Conservation (phyloP, 177 flowering plant species). For the Vitis hybrid region DNA sequence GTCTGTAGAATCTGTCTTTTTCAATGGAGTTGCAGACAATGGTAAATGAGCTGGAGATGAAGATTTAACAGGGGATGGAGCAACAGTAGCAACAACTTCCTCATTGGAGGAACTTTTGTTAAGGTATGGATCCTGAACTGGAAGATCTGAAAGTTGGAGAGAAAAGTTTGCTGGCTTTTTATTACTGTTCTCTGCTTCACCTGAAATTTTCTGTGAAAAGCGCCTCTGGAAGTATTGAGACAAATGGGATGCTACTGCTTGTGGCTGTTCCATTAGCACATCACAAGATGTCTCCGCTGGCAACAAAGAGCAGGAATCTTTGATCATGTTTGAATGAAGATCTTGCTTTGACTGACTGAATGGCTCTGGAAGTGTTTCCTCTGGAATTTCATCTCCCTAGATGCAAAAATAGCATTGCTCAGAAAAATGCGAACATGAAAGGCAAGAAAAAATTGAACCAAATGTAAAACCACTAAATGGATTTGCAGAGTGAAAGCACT, state of each 20-base stretch:
- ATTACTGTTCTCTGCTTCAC: slow-evolving; percentile 18
- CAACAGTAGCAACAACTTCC: slow-evolving; percentile 14
- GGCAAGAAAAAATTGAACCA: too few relatives aligned
- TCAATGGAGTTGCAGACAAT: slow-evolving; percentile 26
- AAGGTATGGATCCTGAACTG: slow-evolving; percentile 6
- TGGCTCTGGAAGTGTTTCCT: slow-evolving; percentile 64
- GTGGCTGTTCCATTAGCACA: slow-evolving; percentile 16
- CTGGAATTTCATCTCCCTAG: slow-evolving; percentile 78
- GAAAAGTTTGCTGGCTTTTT: slow-evolving; percentile 6
- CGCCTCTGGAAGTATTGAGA: slow-evolving; percentile 42
- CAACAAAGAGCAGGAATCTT: background rate
- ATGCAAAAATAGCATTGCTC: background rate
- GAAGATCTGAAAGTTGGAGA: slow-evolving; percentile 1
- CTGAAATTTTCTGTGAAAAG: slow-evolving; percentile 33
- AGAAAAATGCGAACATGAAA: background rate
- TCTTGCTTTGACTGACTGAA: slow-evolving; percentile 34
- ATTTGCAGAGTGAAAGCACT: too few relatives aligned
- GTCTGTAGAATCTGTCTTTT: slow-evolving; percentile 15
- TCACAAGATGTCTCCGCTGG: slow-evolving; percentile 12
- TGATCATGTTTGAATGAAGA: slow-evolving; percentile 3
- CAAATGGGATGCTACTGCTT: slow-evolving; percentile 37
- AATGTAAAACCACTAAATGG: too few relatives aligned
- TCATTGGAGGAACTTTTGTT: slow-evolving; percentile 10
- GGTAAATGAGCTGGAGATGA: slow-evolving; percentile 12
- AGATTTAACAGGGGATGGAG: slow-evolving; percentile 18